phyloP scores from a whole-genome alignment of 2,329 filamentous ascomycete genomes.

The Apiospora rasikravindrae region DNA sequence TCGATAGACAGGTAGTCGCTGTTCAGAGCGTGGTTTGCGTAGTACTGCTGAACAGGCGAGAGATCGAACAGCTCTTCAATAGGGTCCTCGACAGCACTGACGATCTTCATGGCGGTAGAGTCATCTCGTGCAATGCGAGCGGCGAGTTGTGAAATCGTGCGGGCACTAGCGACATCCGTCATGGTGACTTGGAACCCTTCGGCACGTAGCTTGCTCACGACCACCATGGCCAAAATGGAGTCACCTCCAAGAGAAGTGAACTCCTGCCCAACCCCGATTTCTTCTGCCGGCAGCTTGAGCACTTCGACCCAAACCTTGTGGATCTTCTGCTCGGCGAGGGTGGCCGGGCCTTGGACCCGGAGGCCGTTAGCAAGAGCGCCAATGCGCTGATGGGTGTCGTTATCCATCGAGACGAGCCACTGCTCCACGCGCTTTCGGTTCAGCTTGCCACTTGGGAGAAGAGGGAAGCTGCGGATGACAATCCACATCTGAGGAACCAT shows the following conservation, averaged over 20 bases:
- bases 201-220: conserved; percentile 17
- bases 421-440: conserved; percentile 23
- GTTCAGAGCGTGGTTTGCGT: conserved; percentile 33
- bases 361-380: conserved; percentile 4
- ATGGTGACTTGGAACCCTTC: conserved; percentile 19
- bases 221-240: neutral
- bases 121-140: conserved; percentile 20
- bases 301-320: conserved; percentile 5
- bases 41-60: conserved; percentile 50
- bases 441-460: conserved; percentile 24
- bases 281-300: neutral
- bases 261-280: neutral
- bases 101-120: neutral
- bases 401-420: conserved; percentile 19
- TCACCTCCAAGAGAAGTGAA: neutral
- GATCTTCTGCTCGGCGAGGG: neutral
- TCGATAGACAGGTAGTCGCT: conserved; percentile 25
- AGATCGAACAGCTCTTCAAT: conserved; percentile 40
- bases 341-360: neutral
- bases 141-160: conserved; percentile 20
- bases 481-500: conserved; percentile 26
- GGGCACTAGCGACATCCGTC: conserved; percentile 20
- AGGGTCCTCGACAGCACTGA: neutral
- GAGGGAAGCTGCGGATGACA: conserved; percentile 22
- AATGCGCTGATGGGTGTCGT: neutral